Evolutionary conservation across 768 basidiomycete species (phyloP).

Genomic region (Amanita rubescens): DNA sequence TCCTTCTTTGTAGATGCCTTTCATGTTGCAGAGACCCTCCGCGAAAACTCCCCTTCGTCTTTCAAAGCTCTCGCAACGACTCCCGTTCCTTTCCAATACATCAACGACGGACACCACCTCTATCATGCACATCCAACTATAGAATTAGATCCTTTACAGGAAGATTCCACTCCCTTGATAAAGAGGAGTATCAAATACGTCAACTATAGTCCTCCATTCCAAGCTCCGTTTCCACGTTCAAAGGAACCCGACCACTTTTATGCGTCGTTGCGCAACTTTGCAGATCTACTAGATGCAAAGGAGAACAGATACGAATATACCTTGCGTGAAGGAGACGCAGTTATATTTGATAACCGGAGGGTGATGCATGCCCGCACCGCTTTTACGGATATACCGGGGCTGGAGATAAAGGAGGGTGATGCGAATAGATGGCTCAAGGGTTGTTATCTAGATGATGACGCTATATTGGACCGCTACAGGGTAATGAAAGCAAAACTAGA

Average conservation of each 20-base stretch:
- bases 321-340: conserved; percentile 76
- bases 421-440: conserved; percentile 87
- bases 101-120: conserved; percentile 84
- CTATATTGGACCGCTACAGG: conserved; percentile 52
- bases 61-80: conserved; percentile 54
- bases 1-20: conserved; percentile 86
- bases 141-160: conserved; percentile 36
- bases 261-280: conserved; percentile 54
- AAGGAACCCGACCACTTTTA: conserved; percentile 39
- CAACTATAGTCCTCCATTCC: conserved; percentile 95
- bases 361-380: conserved; percentile 83
- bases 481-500: conserved; percentile 33
- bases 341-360: conserved; percentile 87
- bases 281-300: conserved; percentile 45
- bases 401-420: conserved; percentile 34
- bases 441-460: conserved; percentile 67
- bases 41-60: conserved; percentile 33
- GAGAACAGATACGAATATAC: conserved; percentile 52
- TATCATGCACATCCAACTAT: conserved; percentile 70
- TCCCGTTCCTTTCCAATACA: conserved; percentile 83
- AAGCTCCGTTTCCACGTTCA: conserved; percentile 59
- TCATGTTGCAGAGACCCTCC: conserved; percentile 51
- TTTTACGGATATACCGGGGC: conserved; percentile 43
- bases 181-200: conserved; percentile 46
- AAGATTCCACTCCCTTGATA: conserved; percentile 9